Conservation (phyloP, 257 asterid species). For the Euphrasia confusa region DNA sequence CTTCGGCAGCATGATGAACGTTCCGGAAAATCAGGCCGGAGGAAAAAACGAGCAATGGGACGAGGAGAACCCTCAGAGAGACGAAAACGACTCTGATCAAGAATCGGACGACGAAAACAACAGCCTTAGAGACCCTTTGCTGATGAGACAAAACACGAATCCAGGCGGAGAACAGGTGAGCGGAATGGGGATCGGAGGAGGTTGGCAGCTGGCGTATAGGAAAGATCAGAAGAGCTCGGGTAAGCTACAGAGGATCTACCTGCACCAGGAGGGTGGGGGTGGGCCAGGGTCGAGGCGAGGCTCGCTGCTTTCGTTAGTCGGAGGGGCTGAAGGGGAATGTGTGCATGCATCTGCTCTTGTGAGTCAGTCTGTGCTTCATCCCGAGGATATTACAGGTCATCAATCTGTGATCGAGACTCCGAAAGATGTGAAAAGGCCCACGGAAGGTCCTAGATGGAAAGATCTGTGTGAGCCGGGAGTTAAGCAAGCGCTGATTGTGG, state of each 20-base stretch:
- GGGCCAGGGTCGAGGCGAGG: slow-evolving; percentile 66
- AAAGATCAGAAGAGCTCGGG: slow-evolving; percentile 62
- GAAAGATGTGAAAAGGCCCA: slow-evolving; percentile 36
- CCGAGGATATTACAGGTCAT: slow-evolving; percentile 46
- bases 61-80: too few relatives aligned
- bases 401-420: slow-evolving; percentile 41
- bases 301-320: slow-evolving; percentile 55
- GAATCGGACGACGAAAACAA: slow-evolving; percentile 49
- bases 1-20: too few relatives aligned
- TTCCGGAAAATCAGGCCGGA: too few relatives aligned
- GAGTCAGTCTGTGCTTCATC: slow-evolving; percentile 75
- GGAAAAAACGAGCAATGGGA: too few relatives aligned
- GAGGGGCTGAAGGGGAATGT: slow-evolving; percentile 56
- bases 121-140: slow-evolving; percentile 74
- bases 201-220: slow-evolving; percentile 92
- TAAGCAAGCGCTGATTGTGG: slow-evolving; percentile 82
- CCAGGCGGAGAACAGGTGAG: slow-evolving; percentile 55
- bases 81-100: slow-evolving; percentile 13
- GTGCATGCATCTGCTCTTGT: slow-evolving; percentile 90
- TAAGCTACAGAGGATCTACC: slow-evolving; percentile 70
- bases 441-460: slow-evolving; percentile 55
- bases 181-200: slow-evolving; percentile 85
- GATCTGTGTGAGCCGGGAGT: slow-evolving; percentile 94
- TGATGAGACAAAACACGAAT: slow-evolving; percentile 48
- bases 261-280: slow-evolving; percentile 72